Evolutionary conservation across 768 basidiomycete genomes (phyloP), one percentile per base, ranked within the genome.

Genomic region (Trametes cubensis): DNA sequence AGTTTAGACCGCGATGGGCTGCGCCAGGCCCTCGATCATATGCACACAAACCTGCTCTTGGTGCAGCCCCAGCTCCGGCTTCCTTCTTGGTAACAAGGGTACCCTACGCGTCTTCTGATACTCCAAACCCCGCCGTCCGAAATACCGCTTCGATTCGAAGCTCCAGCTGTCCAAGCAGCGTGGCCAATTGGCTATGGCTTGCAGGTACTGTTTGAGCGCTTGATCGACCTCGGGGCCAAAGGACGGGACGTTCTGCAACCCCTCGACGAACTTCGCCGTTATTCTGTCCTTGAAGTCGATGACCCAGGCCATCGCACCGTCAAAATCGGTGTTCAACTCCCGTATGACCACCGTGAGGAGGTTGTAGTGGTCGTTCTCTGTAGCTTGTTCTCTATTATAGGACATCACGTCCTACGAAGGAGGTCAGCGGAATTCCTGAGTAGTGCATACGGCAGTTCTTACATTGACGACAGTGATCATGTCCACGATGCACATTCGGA

Each of bases 401-500:
- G 74, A 74, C 25, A 49, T 39, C 20, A 74, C 45, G 57, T 74
- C 74, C 72, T 74, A 55, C 4, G 23, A 11, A 17, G 8, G 17
- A 23, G 13, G 13, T 48, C 28, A 51, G 55, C 18, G 38, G 1
- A 25, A 13, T 0, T 7, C 39, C 10, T 15, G 4, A 25, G 38
- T 6, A 34, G 4, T 11, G 20, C 13, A 4, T 6, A 50, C 1
- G 51, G 14, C 2, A 21, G n/a, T 30, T 73, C 82, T 67, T 63
- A 88, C 87, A 70, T 89, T 89, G 26, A 85, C 75, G 82, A 83
- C 85, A 69, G 83, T 84, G 54, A 89, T 81, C 60, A 86, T 75
- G 69, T 90, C 88, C 38, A 79, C 79, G 18, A 82, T 83, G 10
- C 81, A 80, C 69, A 76, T 80, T 64, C 83, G 81, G 13, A 84